phyloP scores from a whole-genome alignment of 2,329 filamentous ascomycete genomes.

The Fusarium luffae region DNA sequence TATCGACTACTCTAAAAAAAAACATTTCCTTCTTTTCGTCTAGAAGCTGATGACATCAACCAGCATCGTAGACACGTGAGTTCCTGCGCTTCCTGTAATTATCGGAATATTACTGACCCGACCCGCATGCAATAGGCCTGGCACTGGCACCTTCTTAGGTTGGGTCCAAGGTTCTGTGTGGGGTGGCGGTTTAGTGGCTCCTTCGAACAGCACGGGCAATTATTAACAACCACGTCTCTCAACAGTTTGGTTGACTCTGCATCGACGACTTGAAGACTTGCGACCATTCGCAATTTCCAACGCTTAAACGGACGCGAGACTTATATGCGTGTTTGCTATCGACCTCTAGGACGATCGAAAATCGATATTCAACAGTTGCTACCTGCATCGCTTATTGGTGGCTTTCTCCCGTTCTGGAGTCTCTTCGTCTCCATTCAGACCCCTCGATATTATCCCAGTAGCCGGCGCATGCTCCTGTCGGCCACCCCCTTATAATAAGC shows the following conservation, averaged over 20 bases:
- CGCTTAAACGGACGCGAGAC: neutral
- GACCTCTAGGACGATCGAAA: neutral
- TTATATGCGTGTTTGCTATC: neutral
- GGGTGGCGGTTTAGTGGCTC: conserved; percentile 40
- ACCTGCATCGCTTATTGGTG: neutral
- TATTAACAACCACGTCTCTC: conserved; percentile 45
- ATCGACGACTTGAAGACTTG: conserved; percentile 8
- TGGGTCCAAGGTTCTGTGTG: conserved; percentile 26
- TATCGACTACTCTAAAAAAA: neutral
- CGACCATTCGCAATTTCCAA: neutral
- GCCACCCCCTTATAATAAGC: conserved; percentile 39
- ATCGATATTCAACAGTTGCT: neutral
- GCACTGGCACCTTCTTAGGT: neutral
- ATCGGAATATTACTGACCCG: conserved; percentile 30
- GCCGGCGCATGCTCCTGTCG: conserved; percentile 39
- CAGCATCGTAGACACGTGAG: conserved; percentile 37
- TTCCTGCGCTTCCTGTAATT: neutral
- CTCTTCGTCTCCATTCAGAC: conserved; percentile 17
- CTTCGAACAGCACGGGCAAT: conserved; percentile 27
- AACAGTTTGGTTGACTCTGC: conserved; percentile 28
- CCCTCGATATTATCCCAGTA: conserved; percentile 19
- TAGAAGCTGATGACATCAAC: conserved; percentile 40
- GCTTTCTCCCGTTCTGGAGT: neutral
- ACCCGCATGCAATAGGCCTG: neutral
- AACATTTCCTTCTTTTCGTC: neutral